Conservation (phyloP, 352 stramenopile genomes). For the Phytophthora syringae region DNA sequence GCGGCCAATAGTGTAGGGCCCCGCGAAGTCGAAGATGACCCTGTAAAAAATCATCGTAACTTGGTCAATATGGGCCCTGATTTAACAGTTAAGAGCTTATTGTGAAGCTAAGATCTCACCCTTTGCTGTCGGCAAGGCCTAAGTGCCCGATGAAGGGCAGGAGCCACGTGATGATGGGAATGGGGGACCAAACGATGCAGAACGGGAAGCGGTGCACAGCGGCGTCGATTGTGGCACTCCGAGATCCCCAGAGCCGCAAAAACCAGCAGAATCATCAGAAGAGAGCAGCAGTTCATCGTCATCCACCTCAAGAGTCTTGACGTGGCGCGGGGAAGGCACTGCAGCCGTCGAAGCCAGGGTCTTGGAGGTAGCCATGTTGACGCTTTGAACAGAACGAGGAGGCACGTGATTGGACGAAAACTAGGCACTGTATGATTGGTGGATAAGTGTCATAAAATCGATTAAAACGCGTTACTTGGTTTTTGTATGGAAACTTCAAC, state of each 20-base stretch:
- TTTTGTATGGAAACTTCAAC: constrained; percentile 16
- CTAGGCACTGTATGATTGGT: background rate
- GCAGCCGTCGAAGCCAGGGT: constrained; percentile 3
- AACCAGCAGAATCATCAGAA: constrained; percentile 6
- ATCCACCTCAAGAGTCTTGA: constrained; percentile 3
- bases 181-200: constrained; percentile 93
- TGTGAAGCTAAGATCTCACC: constrained; percentile 34
- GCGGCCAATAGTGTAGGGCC: constrained; percentile 92
- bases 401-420: background rate
- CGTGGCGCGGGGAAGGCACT: constrained; percentile 3
- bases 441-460: background rate
- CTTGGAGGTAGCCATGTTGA: constrained; percentile 12
- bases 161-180: constrained; percentile 92
- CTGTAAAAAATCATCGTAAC: constrained; percentile 42
- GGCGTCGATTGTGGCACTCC: constrained; percentile 32
- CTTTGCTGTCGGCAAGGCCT: constrained; percentile 91
- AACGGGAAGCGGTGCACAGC: constrained; percentile 81
- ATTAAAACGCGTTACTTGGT: background rate
- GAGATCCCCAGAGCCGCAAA: background rate
- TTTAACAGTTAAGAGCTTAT: background rate
- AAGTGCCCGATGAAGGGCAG: constrained; percentile 97
- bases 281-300: constrained; percentile 29
- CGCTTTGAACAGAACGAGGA: background rate
- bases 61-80: constrained; percentile 5
- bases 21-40: constrained; percentile 96